phyloP scores from a whole-genome alignment of 352 stramenopile genomes.

The Globisporangium parvum region DNA sequence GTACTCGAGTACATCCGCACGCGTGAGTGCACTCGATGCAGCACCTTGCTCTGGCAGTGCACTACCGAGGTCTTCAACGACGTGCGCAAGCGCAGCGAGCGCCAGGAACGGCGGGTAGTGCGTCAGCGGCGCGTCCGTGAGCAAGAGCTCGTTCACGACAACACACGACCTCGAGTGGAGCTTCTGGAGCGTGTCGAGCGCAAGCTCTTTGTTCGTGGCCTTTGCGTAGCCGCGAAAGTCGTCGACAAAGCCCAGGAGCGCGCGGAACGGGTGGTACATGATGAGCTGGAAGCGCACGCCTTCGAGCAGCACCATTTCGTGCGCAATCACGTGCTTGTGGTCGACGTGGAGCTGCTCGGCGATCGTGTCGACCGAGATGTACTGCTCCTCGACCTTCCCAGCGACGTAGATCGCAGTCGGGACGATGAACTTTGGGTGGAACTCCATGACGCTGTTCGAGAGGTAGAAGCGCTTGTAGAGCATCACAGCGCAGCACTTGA shows the following conservation, averaged over 20 bases:
- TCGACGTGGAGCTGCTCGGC: constrained; percentile 78
- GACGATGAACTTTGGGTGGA: constrained; percentile 83
- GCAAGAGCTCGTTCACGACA: constrained; percentile 71
- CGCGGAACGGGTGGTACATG: constrained; percentile 86
- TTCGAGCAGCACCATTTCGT: constrained; percentile 86
- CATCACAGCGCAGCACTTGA: constrained; percentile 80
- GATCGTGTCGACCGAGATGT: constrained; percentile 83
- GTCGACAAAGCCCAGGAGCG: constrained; percentile 77
- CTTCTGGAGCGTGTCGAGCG: constrained; percentile 63
- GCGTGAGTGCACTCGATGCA: constrained; percentile 17
- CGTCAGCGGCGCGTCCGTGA: constrained; percentile 63
- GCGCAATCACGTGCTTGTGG: constrained; percentile 81
- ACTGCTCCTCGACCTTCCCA: constrained; percentile 88
- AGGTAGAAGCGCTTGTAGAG: constrained; percentile 89
- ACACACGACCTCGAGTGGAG: constrained; percentile 67
- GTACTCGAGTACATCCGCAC: constrained; percentile 47
- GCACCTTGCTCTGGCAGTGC: constrained; percentile 14
- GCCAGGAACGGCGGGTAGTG: constrained; percentile 68
- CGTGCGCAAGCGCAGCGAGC: constrained; percentile 50
- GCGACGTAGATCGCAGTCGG: constrained; percentile 85
- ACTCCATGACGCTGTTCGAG: constrained; percentile 86
- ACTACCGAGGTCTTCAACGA: constrained; percentile 46
- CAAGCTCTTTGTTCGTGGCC: constrained; percentile 49
- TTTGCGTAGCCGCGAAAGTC: constrained; percentile 75
- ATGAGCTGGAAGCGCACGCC: constrained; percentile 87